Conservation (phyloP, 176 grass and related monocot genomes). For the Musa itinerans region DNA sequence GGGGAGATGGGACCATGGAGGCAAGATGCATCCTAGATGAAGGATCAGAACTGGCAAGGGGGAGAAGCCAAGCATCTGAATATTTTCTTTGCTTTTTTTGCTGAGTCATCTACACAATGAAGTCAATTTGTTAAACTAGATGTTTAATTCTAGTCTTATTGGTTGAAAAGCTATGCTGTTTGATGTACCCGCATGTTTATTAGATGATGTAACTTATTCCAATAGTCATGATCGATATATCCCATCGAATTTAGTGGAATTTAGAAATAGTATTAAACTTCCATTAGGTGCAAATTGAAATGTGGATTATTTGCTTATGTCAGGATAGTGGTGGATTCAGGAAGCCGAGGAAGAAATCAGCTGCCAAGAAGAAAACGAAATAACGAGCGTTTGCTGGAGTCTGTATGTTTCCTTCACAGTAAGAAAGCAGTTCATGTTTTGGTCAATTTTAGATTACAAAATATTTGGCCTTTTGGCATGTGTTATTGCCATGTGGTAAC, state of each 20-base stretch:
- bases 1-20: no score
- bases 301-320: not conserved
- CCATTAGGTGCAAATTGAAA: not conserved
- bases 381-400: not conserved
- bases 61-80: no score
- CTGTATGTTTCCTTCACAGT: not conserved
- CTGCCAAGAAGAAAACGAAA: conserved; percentile 22
- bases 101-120: no score
- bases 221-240: not conserved
- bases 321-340: conserved; percentile 50
- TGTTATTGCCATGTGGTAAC: no score
- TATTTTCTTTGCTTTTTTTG: no score
- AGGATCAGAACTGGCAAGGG: no score
- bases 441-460: no score
- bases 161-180: no score
- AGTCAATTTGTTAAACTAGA: not conserved
- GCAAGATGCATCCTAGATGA: no score
- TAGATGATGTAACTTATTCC: not conserved
- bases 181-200: not conserved
- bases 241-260: not conserved
- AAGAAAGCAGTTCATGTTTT: not conserved
- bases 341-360: conserved; percentile 35
- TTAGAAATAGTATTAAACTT: not conserved
- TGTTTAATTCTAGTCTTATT: not conserved
- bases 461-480: no score